Evolutionary conservation across 192 early-diverging fungal genomes (phyloP), one percentile per base, ranked within the genome.

Genomic region (Piromyces sp.): DNA sequence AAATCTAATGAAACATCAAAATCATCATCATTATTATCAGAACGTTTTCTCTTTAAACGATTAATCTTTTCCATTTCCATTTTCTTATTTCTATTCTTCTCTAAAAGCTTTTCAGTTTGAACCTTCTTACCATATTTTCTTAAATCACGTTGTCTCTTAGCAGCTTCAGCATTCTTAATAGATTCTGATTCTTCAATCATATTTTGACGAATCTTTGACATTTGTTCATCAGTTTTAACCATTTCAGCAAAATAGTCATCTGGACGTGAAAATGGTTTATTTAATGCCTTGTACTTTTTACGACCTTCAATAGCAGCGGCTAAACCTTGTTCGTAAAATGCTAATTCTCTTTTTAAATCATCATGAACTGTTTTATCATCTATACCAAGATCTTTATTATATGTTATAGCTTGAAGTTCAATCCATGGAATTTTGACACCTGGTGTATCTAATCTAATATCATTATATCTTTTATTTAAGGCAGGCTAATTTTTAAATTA

Each of bases 101-200:
- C 95, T 82, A 91, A 88, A 33, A 95, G 88, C 86, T 97, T 97
- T 87, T 96, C 95, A 15, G 93, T 87, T 86, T 98, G 96, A 14
- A 98, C 95, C 90, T 97, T 94, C 87, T 97, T 97, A 82, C 97
- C 96, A 85, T 95, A 98, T 92, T 86, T 97, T 98, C 88, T 96
- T 96, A 81, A 94, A 87, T 96, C 94, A 80, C 97, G 91, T 87
- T 95, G 94, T 83, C 93, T 93, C 80, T 92, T 91, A 40, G 94
- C 94, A 30, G 95, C 90, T 83, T 97, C 96, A 37, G 93, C 87
- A 30, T 91, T 93, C 86, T 95, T 91, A 81, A 96, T 92, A 30
- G 86, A 84, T 82, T 93, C 92, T 51, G 89, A 87, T 85, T 98
- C 94, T 82, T 97, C 92, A 81, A 97, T 86, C 82, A 98, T 89